Percentiles rank a stretch among this genome's conserved stretches.
These are phyloP conservation scores for Botryotinia globosa DNA, from an alignment of 2,329 filamentous ascomycete genomes.

Conservation along the genomic window DNA sequence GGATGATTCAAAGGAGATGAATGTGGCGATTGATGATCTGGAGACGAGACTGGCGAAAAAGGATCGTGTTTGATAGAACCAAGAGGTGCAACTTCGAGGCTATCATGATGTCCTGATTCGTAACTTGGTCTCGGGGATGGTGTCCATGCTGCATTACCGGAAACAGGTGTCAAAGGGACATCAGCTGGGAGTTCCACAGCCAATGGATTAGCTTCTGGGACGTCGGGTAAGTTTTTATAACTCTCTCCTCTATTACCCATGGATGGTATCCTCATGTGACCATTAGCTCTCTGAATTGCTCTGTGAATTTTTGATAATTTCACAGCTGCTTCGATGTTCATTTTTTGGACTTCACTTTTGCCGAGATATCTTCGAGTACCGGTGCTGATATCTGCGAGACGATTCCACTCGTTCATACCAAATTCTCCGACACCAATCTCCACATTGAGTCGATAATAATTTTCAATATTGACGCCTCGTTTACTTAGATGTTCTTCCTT, in stretches of 20 bases:
- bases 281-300: slow-evolving; percentile 51
- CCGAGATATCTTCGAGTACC: slow-evolving; percentile 81
- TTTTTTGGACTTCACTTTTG: slow-evolving; percentile 69
- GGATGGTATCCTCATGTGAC: slow-evolving; percentile 11
- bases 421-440: slow-evolving; percentile 96
- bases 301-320: slow-evolving; percentile 82
- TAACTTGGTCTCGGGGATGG: slow-evolving; percentile 37
- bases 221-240: slow-evolving; percentile 30
- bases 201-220: slow-evolving; percentile 41
- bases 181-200: slow-evolving; percentile 59
- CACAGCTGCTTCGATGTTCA: slow-evolving; percentile 71
- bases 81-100: slow-evolving; percentile 28
- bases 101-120: slow-evolving; percentile 37
- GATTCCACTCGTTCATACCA: slow-evolving; percentile 97
- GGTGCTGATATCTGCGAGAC: slow-evolving; percentile 91
- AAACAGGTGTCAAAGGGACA: slow-evolving; percentile 22
- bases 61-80: slow-evolving; percentile 11
- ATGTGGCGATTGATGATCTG: slow-evolving; percentile 24
- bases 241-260: slow-evolving; percentile 13
- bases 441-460: slow-evolving; percentile 96
- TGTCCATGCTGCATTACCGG: slow-evolving; percentile 18
- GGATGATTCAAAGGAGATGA: slow-evolving; percentile 18
- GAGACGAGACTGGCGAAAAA: slow-evolving; percentile 42
- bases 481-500: slow-evolving; percentile 71
- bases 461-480: slow-evolving; percentile 78